Evolutionary conservation across 352 stramenopile species (phyloP).

Genomic region (Pythium aphanidermatum): DNA sequence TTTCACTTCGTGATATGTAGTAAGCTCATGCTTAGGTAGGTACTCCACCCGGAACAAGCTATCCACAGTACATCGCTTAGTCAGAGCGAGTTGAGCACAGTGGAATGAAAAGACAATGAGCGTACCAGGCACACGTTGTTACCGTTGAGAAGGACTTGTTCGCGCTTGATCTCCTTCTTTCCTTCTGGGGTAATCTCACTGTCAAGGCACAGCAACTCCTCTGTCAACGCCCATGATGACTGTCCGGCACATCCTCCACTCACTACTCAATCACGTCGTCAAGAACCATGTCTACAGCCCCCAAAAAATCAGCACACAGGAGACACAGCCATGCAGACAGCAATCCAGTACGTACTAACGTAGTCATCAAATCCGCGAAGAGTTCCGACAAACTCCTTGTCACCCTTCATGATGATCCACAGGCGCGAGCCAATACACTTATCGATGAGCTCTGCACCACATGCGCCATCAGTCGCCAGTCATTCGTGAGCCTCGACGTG

Average conservation of each 20-base stretch:
- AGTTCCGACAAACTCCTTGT: slow-evolving; percentile 95
- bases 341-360: slow-evolving; percentile 81
- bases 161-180: slow-evolving; percentile 82
- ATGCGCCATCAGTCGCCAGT: neutral
- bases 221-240: neutral
- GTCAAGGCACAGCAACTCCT: neutral
- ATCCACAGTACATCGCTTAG: neutral
- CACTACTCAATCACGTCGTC: slow-evolving; percentile 95
- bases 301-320: neutral
- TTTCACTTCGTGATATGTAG: neutral
- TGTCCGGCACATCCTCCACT: slow-evolving; percentile 10
- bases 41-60: slow-evolving; percentile 81
- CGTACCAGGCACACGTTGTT: slow-evolving; percentile 95
- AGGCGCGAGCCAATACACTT: slow-evolving; percentile 98
- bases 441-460: slow-evolving; percentile 95
- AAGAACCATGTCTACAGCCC: slow-evolving; percentile 81
- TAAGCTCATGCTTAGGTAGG: slow-evolving; percentile 22
- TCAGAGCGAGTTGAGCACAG: neutral
- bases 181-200: slow-evolving; percentile 85
- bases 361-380: slow-evolving; percentile 95
- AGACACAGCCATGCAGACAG: neutral
- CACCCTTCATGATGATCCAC: slow-evolving; percentile 99
- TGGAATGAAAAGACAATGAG: too few relatives aligned
- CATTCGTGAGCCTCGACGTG: neutral
- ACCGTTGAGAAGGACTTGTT: slow-evolving; percentile 98